Evolutionary conservation across 2,329 filamentous ascomycete species (phyloP), one percentile per base, ranked within the genome.

Genomic region (Aspergillus sp.): DNA sequence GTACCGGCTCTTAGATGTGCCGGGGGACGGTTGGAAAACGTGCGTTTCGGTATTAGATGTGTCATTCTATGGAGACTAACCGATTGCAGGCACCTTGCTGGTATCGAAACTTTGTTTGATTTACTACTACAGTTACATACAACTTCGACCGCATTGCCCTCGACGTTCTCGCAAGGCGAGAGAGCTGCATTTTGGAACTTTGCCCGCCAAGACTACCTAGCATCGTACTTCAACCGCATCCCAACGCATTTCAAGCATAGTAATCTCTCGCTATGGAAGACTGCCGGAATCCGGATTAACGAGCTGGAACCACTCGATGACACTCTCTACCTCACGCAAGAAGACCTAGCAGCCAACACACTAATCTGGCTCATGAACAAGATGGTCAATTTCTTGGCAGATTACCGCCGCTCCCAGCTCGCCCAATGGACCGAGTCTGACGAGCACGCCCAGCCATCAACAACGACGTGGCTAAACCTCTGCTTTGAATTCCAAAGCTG

Each of bases 111-210:
- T 1, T 66, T 84, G 3, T 76, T 82, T 46, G 75, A 66, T 49
- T 72, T 63, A 49, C 62, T 71, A 15, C 68, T 76, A 9, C 66
- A 70, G 39, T 33, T 60, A 19, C 30, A 56, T 47, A 45, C 27
- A 4, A 42, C n/a, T 30, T 15, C 48, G 12, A 48, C 61, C 47
- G 13, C 53, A 48, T 39, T 44, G 4, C 33, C 27, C 1, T 22
- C 44, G 4, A 59, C 56, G 3, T 74, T 76, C 2, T 76, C 74
- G 6, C 76, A 77, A 58, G 78, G 71, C 3, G 70, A 78, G 12
- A 71, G 69, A 54, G 79, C 80, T 2, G 79, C 77, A 0, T 84
- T 84, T 57, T 84, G 81, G 81, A 82, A 82, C 49, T 78, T 84
- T 54, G 80, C 79, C 10, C 72, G 80, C 7, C 77, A 83, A 53